A percentile compares a stretch with the other conserved stretches of the same genome.
phyloP scores from a whole-genome alignment of 2,329 filamentous ascomycete genomes.

The Phialocephala subalpina region DNA sequence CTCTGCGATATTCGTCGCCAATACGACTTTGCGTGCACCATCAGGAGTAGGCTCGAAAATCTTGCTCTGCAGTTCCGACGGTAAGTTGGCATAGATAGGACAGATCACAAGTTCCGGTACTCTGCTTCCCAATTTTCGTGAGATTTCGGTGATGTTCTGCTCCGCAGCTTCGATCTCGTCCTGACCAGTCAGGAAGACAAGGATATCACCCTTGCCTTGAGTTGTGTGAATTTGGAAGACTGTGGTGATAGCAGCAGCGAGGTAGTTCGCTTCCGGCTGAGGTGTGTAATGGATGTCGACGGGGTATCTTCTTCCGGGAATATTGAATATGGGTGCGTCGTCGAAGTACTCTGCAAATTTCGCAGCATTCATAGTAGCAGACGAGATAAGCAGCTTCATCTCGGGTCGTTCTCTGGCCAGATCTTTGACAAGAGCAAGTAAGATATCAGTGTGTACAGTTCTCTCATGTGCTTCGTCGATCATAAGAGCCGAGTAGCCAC shows the following conservation, averaged over 20 bases:
- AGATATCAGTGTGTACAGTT: slow-evolving; percentile 88
- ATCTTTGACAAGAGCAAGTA: slow-evolving; percentile 89
- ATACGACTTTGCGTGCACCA: slow-evolving; percentile 85
- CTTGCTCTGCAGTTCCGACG: slow-evolving; percentile 87
- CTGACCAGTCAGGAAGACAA: slow-evolving; percentile 94
- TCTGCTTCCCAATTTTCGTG: slow-evolving; percentile 83
- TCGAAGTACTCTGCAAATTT: slow-evolving; percentile 95
- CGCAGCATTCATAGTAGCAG: slow-evolving; percentile 91
- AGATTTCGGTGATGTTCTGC: slow-evolving; percentile 83
- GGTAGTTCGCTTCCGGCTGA: slow-evolving; percentile 91
- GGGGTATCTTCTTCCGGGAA: slow-evolving; percentile 87
- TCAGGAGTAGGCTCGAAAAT: slow-evolving; percentile 95
- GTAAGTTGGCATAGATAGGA: slow-evolving; percentile 93
- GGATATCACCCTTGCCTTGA: slow-evolving; percentile 84
- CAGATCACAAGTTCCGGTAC: slow-evolving; percentile 88
- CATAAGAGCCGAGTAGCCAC: slow-evolving; percentile 87
- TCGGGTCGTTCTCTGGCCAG: slow-evolving; percentile 84
- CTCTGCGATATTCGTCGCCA: slow-evolving; percentile 97
- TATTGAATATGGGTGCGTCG: slow-evolving; percentile 91
- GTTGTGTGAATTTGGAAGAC: slow-evolving; percentile 95
- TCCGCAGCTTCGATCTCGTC: slow-evolving; percentile 95
- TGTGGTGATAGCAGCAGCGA: slow-evolving; percentile 89
- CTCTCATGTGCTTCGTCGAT: slow-evolving; percentile 98
- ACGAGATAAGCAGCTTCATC: slow-evolving; percentile 89
- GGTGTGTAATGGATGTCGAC: slow-evolving; percentile 93